A percentile compares a stretch with the other conserved stretches of the same genome.
phyloP scores from a whole-genome alignment of 129 eudicot species.

The Mikania micrantha region DNA sequence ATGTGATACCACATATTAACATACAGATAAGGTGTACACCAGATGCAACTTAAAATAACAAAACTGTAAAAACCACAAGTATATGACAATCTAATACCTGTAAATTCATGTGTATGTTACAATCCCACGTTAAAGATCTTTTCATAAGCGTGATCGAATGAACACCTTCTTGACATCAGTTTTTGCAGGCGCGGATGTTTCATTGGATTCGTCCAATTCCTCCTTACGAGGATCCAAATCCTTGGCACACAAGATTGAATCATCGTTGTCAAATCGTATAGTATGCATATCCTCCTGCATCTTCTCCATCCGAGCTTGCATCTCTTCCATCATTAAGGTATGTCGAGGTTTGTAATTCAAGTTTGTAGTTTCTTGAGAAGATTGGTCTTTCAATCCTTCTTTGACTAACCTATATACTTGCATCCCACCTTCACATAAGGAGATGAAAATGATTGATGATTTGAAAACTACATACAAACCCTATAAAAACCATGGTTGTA shows the following conservation, averaged over 20 bases:
- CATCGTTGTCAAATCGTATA: constrained; percentile 36
- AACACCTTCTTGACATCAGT: constrained; percentile 43
- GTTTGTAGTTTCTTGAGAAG: constrained; percentile 22
- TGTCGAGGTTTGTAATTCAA: constrained; percentile 32
- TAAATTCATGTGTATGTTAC: constrained; percentile 7
- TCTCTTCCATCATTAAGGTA: constrained; percentile 48
- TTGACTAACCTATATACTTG: constrained; percentile 49
- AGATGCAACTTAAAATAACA: constrained; percentile 24
- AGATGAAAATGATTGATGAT: background rate
- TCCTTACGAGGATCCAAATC: constrained; percentile 42
- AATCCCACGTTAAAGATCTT: constrained; percentile 1
- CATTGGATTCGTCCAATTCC: constrained; percentile 41
- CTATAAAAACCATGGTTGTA: no score
- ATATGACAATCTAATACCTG: constrained; percentile 16
- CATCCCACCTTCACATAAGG: constrained; percentile 44
- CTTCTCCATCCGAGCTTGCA: constrained; percentile 70
- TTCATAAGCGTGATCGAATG: constrained; percentile 69
- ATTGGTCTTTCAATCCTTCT: constrained; percentile 48
- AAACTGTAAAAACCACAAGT: constrained; percentile 3
- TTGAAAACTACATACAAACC: background rate
- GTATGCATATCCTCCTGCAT: constrained; percentile 51
- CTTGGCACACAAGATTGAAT: constrained; percentile 28
- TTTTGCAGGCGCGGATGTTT: constrained; percentile 21
- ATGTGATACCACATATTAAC: constrained; percentile 3
- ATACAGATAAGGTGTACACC: constrained; percentile 5